A percentile compares a stretch with the other conserved stretches of the same genome.
These are phyloP conservation scores for Polytrichum commune DNA, from an alignment of 225 moss, liverwort and hornwort genomes.

Conservation along the genomic window DNA sequence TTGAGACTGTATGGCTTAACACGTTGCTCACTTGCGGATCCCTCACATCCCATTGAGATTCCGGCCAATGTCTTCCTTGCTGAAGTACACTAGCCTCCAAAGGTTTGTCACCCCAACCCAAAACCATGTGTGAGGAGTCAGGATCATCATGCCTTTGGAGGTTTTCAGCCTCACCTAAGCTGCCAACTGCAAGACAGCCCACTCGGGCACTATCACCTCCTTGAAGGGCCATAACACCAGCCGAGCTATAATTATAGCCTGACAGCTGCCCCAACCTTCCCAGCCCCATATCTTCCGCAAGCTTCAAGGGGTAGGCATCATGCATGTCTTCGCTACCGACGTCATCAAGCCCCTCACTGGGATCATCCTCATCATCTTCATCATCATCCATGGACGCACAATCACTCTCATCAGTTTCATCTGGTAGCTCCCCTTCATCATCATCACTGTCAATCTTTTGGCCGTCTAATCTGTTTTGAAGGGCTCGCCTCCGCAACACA, in stretches of 20 bases:
- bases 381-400: conserved; percentile 44
- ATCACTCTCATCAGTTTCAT: conserved; percentile 68
- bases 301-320: conserved; percentile 28
- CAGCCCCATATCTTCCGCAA: conserved; percentile 31
- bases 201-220: conserved; percentile 19
- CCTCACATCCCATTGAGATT: conserved; percentile 67
- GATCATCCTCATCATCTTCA: conserved; percentile 42
- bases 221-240: conserved; percentile 23
- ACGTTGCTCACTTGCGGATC: conserved; percentile 35
- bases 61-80: conserved; percentile 64
- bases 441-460: conserved; percentile 81
- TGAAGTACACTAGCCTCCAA: conserved; percentile 48
- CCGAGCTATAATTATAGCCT: conserved; percentile 34
- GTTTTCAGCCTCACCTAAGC: conserved; percentile 24
- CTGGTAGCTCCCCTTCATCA: conserved; percentile 68
- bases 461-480: conserved; percentile 71
- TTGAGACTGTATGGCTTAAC: conserved; percentile 25
- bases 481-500: conserved; percentile 61
- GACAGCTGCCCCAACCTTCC: conserved; percentile 43
- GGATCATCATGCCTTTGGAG: conserved; percentile 31
- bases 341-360: conserved; percentile 41
- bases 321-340: conserved; percentile 19
- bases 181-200: conserved; percentile 14
- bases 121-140: conserved; percentile 48
- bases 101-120: conserved; percentile 63